Percentiles rank a stretch among this genome's conserved stretches.
Evolutionary conservation across 2,329 filamentous ascomycete species (phyloP).

Genomic region (Monosporascus ibericus): DNA sequence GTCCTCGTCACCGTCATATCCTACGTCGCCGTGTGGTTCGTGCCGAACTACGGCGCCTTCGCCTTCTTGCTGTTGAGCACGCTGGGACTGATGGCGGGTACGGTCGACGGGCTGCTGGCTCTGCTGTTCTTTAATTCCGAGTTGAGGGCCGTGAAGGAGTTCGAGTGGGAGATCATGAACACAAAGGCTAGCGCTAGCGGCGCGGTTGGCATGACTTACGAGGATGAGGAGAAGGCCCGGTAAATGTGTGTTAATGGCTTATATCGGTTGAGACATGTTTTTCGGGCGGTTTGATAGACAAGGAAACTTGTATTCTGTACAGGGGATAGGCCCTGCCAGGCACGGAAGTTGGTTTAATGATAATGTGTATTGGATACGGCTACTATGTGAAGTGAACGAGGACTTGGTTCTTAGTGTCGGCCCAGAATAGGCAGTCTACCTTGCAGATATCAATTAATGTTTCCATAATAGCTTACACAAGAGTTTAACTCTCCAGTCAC

Average conservation of each 20-base stretch:
- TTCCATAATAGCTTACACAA: no score
- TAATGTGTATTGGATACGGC: no score
- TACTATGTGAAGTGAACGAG: no score
- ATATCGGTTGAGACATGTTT: not conserved
- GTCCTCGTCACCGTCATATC: slow-evolving; percentile 65
- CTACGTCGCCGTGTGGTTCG: slow-evolving; percentile 81
- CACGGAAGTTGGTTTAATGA: no score
- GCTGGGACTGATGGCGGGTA: slow-evolving; percentile 68
- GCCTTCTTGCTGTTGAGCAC: slow-evolving; percentile 73
- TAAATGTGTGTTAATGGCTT: not conserved
- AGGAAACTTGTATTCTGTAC: no score
- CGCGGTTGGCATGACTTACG: slow-evolving; percentile 12
- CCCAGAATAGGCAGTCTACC: no score
- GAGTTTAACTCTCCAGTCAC: not conserved
- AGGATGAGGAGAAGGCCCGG: slow-evolving; percentile 16
- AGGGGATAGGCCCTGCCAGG: no score
- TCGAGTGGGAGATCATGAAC: slow-evolving; percentile 85
- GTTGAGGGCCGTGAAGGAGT: slow-evolving; percentile 77
- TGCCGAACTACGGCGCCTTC: slow-evolving; percentile 70
- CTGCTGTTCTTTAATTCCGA: slow-evolving; percentile 83
- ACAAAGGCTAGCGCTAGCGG: slow-evolving; percentile 43
- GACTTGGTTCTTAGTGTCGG: no score
- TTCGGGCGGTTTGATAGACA: no score
- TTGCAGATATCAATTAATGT: no score
- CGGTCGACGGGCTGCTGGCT: slow-evolving; percentile 79